Evolutionary conservation across 352 stramenopile species (phyloP).

Genomic region (Phytophthora chlamydospora): DNA sequence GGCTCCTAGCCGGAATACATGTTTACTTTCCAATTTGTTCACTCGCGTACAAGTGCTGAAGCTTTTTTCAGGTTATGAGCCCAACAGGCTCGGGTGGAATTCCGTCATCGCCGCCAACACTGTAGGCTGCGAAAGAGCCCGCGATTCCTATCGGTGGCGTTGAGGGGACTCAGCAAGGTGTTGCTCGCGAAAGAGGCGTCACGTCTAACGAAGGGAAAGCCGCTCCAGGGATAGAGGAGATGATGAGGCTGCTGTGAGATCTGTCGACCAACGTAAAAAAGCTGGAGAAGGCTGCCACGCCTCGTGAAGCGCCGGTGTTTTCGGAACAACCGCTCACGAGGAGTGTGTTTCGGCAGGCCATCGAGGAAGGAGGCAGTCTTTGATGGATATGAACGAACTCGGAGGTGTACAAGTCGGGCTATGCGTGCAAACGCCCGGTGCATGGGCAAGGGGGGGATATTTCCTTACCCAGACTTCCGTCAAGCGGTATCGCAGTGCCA

Average conservation of each 20-base stretch:
- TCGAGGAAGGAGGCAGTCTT: slow-evolving; percentile 1
- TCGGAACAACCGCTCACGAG: not conserved
- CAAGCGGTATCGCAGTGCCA: slow-evolving; percentile 1
- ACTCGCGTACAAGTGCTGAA: not conserved
- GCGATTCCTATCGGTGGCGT: too few relatives aligned
- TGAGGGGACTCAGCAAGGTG: not conserved
- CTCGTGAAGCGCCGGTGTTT: not conserved
- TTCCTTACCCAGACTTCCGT: not conserved
- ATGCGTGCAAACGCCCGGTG: slow-evolving; percentile 4
- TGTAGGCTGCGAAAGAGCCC: slow-evolving; percentile 6
- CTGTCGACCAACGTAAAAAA: slow-evolving; percentile 5
- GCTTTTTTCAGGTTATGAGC: slow-evolving; percentile 1
- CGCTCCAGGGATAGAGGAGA: not conserved
- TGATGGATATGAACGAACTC: slow-evolving; percentile 3
- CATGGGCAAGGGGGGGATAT: not conserved
- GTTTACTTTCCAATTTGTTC: too few relatives aligned
- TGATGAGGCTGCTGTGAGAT: not conserved
- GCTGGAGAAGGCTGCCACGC: slow-evolving; percentile 8
- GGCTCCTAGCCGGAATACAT: too few relatives aligned
- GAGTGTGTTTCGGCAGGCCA: slow-evolving; percentile 8
- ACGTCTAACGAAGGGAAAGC: not conserved
- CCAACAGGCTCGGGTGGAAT: not conserved
- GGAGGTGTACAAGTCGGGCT: not conserved
- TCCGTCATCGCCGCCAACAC: not conserved
- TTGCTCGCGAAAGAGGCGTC: not conserved